Conservation (phyloP, 441 rosid genomes). For the Populus hybrid region DNA sequence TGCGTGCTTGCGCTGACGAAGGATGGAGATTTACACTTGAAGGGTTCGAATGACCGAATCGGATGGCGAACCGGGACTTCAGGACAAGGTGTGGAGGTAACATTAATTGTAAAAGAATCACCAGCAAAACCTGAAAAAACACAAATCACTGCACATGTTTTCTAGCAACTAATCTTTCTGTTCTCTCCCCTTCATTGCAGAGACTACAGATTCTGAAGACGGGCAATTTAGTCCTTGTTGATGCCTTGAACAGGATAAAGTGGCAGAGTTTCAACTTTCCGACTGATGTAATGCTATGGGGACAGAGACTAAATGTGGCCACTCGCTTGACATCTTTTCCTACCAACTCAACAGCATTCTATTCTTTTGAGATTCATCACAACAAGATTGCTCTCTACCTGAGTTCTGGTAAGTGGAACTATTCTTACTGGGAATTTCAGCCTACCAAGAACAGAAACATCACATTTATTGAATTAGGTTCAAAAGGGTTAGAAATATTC, state of each 20-base stretch:
- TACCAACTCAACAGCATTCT: constrained; percentile 45
- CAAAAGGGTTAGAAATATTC: constrained; percentile 52
- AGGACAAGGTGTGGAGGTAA: constrained; percentile 90
- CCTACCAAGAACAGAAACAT: constrained; percentile 63
- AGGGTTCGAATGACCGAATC: constrained; percentile 40
- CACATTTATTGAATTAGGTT: constrained; percentile 48
- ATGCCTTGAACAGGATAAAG: constrained; percentile 45
- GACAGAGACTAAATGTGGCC: constrained; percentile 76
- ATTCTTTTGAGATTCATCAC: constrained; percentile 63
- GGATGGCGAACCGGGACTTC: constrained; percentile 87
- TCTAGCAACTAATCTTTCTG: background rate
- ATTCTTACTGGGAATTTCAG: constrained; percentile 86
- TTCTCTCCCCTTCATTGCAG: constrained; percentile 36
- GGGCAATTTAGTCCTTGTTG: constrained; percentile 72
- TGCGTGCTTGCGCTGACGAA: constrained; percentile 62
- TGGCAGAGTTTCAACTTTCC: constrained; percentile 99
- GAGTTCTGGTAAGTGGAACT: constrained; percentile 55
- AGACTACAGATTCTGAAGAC: constrained; percentile 54
- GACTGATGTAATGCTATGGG: constrained; percentile 72
- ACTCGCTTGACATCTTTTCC: constrained; percentile 79
- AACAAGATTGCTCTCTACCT: constrained; percentile 60
- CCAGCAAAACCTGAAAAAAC: too few relatives aligned
- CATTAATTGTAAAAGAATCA: background rate
- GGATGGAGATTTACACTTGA: constrained; percentile 71
- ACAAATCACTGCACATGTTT: background rate